Conservation (phyloP, 495 filamentous ascomycete genomes). For the Talaromyces proteolyticus region DNA sequence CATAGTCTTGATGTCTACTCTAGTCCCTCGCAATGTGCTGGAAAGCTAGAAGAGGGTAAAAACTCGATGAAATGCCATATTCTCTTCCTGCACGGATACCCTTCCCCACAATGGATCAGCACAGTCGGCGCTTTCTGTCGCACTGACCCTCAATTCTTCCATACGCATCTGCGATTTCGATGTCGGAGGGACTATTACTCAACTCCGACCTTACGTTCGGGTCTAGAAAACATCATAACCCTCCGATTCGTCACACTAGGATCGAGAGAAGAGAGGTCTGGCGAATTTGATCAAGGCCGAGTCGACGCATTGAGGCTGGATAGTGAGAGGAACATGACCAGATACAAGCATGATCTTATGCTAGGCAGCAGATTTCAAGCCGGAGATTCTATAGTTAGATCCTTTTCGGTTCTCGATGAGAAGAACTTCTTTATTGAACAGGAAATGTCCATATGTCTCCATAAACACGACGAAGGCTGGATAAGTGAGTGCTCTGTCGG, state of each 20-base stretch:
- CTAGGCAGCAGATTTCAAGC: neutral
- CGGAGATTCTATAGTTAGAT: constrained; percentile 19
- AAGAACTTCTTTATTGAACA: constrained; percentile 19
- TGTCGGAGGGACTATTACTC: constrained; percentile 7
- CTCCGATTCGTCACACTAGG: constrained; percentile 14
- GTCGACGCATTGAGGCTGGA: constrained; percentile 1
- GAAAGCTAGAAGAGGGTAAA: constrained; percentile 1
- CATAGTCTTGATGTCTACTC: neutral
- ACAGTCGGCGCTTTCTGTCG: constrained; percentile 13
- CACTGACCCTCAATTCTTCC: constrained; percentile 20
- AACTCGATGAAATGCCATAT: neutral
- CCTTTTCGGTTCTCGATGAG: constrained; percentile 11
- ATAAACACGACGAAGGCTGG: constrained; percentile 6
- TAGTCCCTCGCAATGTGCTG: neutral
- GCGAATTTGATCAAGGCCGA: neutral
- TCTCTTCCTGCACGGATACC: constrained; percentile 15
- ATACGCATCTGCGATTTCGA: constrained; percentile 17
- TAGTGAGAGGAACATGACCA: constrained; percentile 4
- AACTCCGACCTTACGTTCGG: constrained; percentile 15
- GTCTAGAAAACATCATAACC: constrained; percentile 10
- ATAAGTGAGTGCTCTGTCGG: neutral
- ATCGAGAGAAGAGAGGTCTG: neutral
- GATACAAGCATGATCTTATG: constrained; percentile 9
- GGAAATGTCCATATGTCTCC: constrained; percentile 13
- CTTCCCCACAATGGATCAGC: constrained; percentile 17